phyloP scores from a whole-genome alignment of 441 rosid genomes.

The Cnidoscolus chayamansa region DNA sequence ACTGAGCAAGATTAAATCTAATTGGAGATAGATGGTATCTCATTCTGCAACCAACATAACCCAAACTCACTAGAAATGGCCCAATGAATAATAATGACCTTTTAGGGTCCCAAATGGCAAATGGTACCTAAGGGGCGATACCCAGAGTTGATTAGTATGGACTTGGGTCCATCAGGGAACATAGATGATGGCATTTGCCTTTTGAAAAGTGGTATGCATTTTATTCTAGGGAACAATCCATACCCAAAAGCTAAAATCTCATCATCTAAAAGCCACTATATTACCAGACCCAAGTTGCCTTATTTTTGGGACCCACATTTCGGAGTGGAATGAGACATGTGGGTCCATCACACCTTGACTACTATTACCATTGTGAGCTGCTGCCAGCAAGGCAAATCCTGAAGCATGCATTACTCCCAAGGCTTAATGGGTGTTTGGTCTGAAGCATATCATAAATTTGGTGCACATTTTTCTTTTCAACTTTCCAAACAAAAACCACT shows the following conservation, averaged over 20 bases:
- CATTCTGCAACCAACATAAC: not conserved
- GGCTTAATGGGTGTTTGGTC: too few species aligned
- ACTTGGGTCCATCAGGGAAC: not conserved
- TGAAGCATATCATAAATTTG: not conserved
- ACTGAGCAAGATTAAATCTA: not conserved
- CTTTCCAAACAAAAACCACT: not conserved
- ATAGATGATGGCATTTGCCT: not conserved
- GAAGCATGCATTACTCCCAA: not conserved
- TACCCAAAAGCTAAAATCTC: not conserved
- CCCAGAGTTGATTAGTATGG: not conserved
- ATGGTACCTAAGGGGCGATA: not conserved
- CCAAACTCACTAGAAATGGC: not conserved
- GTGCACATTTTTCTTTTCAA: not conserved
- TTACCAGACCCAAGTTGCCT: not conserved
- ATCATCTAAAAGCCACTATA: not conserved
- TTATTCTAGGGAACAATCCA: not conserved
- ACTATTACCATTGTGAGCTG: not conserved
- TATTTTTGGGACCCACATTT: not conserved
- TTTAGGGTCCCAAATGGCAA: too few species aligned
- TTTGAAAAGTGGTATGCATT: not conserved
- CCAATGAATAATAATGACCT: not conserved
- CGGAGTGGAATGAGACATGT: not conserved
- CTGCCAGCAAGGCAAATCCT: constrained; percentile 8
- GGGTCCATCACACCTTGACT: not conserved
- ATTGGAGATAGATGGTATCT: not conserved